A percentile compares a stretch with the other conserved stretches of the same genome.
Conservation (phyloP, 78 protist species). For the Mastigamoeba balamuthi region DNA sequence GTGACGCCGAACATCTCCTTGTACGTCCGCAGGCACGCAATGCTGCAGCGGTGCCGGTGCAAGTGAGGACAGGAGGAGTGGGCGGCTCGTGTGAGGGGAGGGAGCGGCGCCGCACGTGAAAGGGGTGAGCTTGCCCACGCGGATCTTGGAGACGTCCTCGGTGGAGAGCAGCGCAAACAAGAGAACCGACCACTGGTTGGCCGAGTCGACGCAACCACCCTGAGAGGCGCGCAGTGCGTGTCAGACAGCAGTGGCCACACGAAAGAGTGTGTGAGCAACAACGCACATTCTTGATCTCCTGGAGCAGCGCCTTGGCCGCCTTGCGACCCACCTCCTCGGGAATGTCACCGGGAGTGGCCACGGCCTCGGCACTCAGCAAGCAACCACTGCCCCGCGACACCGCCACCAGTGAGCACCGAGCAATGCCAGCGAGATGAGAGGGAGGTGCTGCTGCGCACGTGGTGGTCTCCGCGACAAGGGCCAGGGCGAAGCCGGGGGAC, state of each 20-base stretch:
- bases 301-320: slow-evolving; percentile 46
- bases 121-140: slow-evolving; percentile 65
- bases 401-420: no score
- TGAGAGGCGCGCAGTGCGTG: slow-evolving; percentile 4
- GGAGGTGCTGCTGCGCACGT: background rate
- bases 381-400: slow-evolving; percentile 41
- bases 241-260: background rate
- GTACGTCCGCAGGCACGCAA: slow-evolving; percentile 21
- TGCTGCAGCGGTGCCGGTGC: background rate
- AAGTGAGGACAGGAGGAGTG: background rate
- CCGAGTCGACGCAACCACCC: slow-evolving; percentile 80
- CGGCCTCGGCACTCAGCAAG: slow-evolving; percentile 50
- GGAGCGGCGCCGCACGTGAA: slow-evolving; percentile 10
- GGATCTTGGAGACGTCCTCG: slow-evolving; percentile 79
- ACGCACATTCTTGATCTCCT: slow-evolving; percentile 45
- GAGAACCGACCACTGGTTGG: slow-evolving; percentile 64
- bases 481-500: slow-evolving; percentile 72
- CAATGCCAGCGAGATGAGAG: background rate
- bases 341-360: slow-evolving; percentile 22
- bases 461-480: slow-evolving; percentile 82
- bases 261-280: background rate
- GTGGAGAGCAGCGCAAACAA: slow-evolving; percentile 78
- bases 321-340: slow-evolving; percentile 76
- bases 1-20: slow-evolving; percentile 51
- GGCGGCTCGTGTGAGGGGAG: background rate